Percentiles rank a stretch among this genome's conserved stretches.
phyloP scores from a whole-genome alignment of 1,284 basidiomycete genomes.

The Sutorius eximius region DNA sequence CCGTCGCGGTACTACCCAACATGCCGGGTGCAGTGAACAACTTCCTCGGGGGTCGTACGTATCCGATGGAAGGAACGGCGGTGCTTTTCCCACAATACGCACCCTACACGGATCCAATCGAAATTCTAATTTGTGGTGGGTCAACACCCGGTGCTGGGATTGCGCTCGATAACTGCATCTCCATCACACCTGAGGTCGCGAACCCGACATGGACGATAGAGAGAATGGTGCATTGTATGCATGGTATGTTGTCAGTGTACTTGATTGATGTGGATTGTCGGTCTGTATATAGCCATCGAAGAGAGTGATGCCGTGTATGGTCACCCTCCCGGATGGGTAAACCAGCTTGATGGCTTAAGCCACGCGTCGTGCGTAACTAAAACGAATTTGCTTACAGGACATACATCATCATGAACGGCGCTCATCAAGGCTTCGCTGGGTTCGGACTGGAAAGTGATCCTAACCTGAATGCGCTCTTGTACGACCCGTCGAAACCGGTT shows the following conservation, averaged over 20 bases:
- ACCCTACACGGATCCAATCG: conserved; percentile 68
- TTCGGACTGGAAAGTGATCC: conserved; percentile 69
- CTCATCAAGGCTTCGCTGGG: conserved; percentile 65
- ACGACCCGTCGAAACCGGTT: conserved; percentile 61
- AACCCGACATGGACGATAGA: conserved; percentile 67
- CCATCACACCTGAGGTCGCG: conserved; percentile 57
- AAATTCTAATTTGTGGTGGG: conserved; percentile 75
- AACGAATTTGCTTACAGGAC: conserved; percentile 34
- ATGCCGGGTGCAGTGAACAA: conserved; percentile 74
- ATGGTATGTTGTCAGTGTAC: not conserved
- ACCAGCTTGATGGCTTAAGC: not conserved
- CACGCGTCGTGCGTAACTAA: not conserved
- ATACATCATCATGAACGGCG: conserved; percentile 69
- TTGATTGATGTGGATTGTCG: not conserved
- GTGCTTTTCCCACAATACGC: conserved; percentile 67
- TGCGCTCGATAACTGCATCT: conserved; percentile 71
- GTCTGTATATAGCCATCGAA: conserved; percentile 55
- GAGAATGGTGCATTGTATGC: conserved; percentile 57
- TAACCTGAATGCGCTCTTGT: conserved; percentile 64
- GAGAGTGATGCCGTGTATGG: conserved; percentile 75
- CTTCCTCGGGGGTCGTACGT: conserved; percentile 70
- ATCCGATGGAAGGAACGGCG: conserved; percentile 72
- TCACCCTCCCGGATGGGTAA: conserved; percentile 55
- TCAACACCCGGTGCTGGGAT: conserved; percentile 53
- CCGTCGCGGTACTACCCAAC: conserved; percentile 60